Evolutionary conservation across 2,329 filamentous ascomycete species (phyloP).

Genomic region (Cryphonectria carpinicola): DNA sequence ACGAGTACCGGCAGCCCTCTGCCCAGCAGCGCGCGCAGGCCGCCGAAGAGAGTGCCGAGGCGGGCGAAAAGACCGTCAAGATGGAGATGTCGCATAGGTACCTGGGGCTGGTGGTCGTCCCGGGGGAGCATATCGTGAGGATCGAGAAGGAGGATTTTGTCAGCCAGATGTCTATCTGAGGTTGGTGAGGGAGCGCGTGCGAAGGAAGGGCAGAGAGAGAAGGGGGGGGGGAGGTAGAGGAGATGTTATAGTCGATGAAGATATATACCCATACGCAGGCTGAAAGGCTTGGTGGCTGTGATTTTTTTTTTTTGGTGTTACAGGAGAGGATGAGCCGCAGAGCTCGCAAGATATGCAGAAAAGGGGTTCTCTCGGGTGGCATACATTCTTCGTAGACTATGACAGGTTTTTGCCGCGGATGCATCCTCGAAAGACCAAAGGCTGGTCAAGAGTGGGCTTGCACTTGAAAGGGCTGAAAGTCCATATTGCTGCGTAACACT

Average conservation of each 20-base stretch:
- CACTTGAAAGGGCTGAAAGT: neutral
- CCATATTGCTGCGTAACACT: slow-evolving; percentile 2
- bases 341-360: too few relatives aligned
- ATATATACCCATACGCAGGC: slow-evolving; percentile 1
- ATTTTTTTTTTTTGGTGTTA: too few relatives aligned
- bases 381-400: neutral
- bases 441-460: neutral
- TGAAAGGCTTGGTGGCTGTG: neutral
- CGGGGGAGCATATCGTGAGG: slow-evolving; percentile 81
- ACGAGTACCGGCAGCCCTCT: slow-evolving; percentile 85
- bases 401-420: neutral
- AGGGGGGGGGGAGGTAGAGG: too few relatives aligned
- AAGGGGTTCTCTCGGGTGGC: too few relatives aligned
- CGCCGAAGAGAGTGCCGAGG: slow-evolving; percentile 41
- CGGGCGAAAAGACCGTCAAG: slow-evolving; percentile 51
- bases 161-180: slow-evolving; percentile 49
- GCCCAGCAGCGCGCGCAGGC: slow-evolving; percentile 48
- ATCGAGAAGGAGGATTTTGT: slow-evolving; percentile 84
- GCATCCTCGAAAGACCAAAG: neutral
- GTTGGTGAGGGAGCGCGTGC: neutral
- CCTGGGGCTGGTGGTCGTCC: slow-evolving; percentile 87
- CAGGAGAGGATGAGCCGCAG: too few relatives aligned
- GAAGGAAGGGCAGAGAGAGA: neutral
- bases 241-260: neutral
- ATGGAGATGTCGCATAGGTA: slow-evolving; percentile 83